A percentile compares a stretch with the other conserved stretches of the same genome.
Evolutionary conservation across 2,329 filamentous ascomycete genomes (phyloP).

Genomic region (Fusarium sp.): DNA sequence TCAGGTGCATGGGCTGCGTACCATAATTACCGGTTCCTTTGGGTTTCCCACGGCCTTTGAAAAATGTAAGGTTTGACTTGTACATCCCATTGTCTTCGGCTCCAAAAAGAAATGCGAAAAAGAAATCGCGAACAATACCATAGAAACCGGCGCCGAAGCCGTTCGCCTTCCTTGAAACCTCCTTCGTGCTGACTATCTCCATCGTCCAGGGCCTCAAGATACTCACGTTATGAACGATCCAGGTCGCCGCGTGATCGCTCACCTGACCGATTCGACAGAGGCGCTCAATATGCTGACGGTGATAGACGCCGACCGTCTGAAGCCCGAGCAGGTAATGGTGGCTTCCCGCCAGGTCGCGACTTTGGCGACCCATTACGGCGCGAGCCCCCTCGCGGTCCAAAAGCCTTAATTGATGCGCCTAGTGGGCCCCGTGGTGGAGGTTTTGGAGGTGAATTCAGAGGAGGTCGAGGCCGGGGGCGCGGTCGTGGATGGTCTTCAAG

Average conservation of each 20-base stretch:
- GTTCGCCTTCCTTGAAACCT: neutral
- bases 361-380: slow-evolving; percentile 69
- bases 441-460: slow-evolving; percentile 73
- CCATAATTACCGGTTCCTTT: slow-evolving; percentile 27
- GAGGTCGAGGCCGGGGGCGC: slow-evolving; percentile 64
- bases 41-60: slow-evolving; percentile 33
- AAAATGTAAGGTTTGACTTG: slow-evolving; percentile 42
- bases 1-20: slow-evolving; percentile 40
- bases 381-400: slow-evolving; percentile 85
- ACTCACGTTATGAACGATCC: slow-evolving; percentile 70
- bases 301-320: slow-evolving; percentile 79
- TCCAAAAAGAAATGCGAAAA: neutral
- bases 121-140: neutral
- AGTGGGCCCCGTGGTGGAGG: slow-evolving; percentile 75
- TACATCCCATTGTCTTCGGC: neutral
- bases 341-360: slow-evolving; percentile 72
- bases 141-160: neutral
- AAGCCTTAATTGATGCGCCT: slow-evolving; percentile 79
- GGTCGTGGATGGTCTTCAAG: slow-evolving; percentile 68
- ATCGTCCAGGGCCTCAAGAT: slow-evolving; percentile 69
- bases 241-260: slow-evolving; percentile 77
- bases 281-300: slow-evolving; percentile 68
- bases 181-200: slow-evolving; percentile 28
- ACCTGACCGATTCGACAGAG: slow-evolving; percentile 72
- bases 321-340: slow-evolving; percentile 65